A percentile compares a stretch with the other conserved stretches of the same genome.
Conservation (phyloP, 352 stramenopile genomes). For the Phytophthora melonis region DNA sequence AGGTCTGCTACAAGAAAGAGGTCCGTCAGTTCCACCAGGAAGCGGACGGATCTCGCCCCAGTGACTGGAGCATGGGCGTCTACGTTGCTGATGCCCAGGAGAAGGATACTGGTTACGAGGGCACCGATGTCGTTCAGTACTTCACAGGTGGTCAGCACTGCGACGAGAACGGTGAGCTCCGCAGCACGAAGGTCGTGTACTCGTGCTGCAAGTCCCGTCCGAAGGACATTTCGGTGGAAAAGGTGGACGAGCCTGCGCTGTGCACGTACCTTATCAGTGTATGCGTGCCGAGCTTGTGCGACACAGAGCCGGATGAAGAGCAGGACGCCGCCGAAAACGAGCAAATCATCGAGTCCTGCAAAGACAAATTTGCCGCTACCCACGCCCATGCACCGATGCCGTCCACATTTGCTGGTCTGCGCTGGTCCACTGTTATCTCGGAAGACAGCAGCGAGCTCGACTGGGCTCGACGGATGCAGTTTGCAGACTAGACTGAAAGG, state of each 20-base stretch:
- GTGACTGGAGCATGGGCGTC: slow-evolving; percentile 87
- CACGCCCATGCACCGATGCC: slow-evolving; percentile 41
- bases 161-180: slow-evolving; percentile 83
- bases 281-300: slow-evolving; percentile 82
- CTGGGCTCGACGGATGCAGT: slow-evolving; percentile 79
- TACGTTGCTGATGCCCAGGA: slow-evolving; percentile 52
- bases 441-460: slow-evolving; percentile 88
- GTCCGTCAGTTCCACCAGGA: slow-evolving; percentile 88
- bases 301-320: slow-evolving; percentile 39
- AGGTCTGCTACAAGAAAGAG: slow-evolving; percentile 84
- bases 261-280: slow-evolving; percentile 85
- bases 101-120: slow-evolving; percentile 27
- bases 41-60: slow-evolving; percentile 67
- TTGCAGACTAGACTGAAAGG: slow-evolving; percentile 45
- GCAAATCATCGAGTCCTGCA: slow-evolving; percentile 58
- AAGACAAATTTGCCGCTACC: slow-evolving; percentile 53
- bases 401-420: slow-evolving; percentile 70
- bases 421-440: slow-evolving; percentile 82
- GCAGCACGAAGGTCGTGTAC: slow-evolving; percentile 79
- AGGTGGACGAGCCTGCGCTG: slow-evolving; percentile 82
- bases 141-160: slow-evolving; percentile 83
- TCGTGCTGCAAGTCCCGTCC: slow-evolving; percentile 80
- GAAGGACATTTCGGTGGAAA: slow-evolving; percentile 61
- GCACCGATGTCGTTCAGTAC: slow-evolving; percentile 71
- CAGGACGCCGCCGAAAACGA: slow-evolving; percentile 42